Evolutionary conservation across 2,329 filamentous ascomycete genomes (phyloP).

Genomic region (Ophiostoma sp.): DNA sequence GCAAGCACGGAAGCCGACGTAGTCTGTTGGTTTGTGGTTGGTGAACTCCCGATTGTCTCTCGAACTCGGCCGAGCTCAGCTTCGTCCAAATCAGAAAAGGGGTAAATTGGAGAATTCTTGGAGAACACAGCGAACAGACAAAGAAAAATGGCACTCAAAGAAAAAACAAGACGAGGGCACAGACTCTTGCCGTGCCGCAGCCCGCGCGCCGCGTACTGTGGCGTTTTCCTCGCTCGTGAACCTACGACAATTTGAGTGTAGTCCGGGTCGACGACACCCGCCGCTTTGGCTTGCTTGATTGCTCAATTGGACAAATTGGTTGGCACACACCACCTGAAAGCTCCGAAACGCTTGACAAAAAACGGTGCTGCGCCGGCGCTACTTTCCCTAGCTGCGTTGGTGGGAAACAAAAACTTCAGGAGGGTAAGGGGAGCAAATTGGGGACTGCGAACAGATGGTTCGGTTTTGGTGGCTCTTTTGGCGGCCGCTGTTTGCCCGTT

Average conservation of each 20-base stretch:
- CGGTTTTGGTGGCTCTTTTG: neutral
- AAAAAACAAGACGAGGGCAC: neutral
- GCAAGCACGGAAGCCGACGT: conserved; percentile 1
- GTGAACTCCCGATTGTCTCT: neutral
- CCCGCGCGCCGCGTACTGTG: neutral
- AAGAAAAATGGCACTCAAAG: neutral
- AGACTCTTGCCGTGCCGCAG: neutral
- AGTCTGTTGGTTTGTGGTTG: neutral
- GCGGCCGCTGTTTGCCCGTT: neutral
- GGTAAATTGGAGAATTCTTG: neutral
- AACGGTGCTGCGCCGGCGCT: neutral
- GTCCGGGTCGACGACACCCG: neutral
- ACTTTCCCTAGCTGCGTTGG: neutral
- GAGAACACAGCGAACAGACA: neutral
- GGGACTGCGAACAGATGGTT: neutral
- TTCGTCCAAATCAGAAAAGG: neutral
- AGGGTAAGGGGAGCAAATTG: neutral
- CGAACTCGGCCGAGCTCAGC: neutral
- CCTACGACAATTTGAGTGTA: neutral
- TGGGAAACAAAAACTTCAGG: neutral
- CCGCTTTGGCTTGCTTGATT: neutral
- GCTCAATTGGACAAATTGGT: too few relatives aligned
- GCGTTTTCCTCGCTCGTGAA: neutral
- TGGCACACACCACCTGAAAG: neutral
- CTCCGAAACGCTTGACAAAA: neutral